Conservation (phyloP, 805 yeast genomes). For the Osmozyma mogii region DNA sequence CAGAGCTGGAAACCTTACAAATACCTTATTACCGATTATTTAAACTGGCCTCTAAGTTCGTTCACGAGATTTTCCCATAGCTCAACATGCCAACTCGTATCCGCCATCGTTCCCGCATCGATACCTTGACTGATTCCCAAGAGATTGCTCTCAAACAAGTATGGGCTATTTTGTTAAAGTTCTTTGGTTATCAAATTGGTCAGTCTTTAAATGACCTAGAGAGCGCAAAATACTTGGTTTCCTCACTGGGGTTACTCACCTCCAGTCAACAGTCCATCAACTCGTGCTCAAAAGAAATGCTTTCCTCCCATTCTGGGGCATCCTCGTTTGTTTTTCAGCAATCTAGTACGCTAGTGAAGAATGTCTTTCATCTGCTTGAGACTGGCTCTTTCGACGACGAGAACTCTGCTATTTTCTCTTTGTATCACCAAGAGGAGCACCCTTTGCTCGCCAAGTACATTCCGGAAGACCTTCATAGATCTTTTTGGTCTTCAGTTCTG, state of each 20-base stretch:
- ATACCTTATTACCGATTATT: too few relatives aligned
- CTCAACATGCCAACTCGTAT: too few relatives aligned
- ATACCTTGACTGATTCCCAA: constrained; percentile 3
- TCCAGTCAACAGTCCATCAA: background rate
- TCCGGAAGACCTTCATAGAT: constrained; percentile 8
- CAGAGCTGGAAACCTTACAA: too few relatives aligned
- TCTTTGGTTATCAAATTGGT: constrained; percentile 8
- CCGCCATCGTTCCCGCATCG: too few relatives aligned
- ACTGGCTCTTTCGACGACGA: constrained; percentile 4
- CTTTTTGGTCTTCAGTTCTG: constrained; percentile 7
- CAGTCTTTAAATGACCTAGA: constrained; percentile 2
- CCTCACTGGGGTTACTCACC: background rate
- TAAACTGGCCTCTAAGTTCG: too few relatives aligned
- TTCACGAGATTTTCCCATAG: too few relatives aligned
- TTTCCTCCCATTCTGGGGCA: background rate
- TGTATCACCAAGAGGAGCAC: constrained; percentile 4
- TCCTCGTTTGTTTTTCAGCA: constrained; percentile 4
- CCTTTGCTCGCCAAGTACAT: constrained; percentile 3
- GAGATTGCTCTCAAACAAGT: constrained; percentile 9
- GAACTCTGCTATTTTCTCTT: constrained; percentile 3
- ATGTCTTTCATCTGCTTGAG: constrained; percentile 5
- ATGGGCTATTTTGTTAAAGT: constrained; percentile 9
- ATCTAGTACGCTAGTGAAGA: constrained; percentile 3
- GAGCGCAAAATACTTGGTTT: background rate
- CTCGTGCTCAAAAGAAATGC: background rate